Conservation (phyloP, 2,329 filamentous ascomycete species). For the Tolypocladium sp. region DNA sequence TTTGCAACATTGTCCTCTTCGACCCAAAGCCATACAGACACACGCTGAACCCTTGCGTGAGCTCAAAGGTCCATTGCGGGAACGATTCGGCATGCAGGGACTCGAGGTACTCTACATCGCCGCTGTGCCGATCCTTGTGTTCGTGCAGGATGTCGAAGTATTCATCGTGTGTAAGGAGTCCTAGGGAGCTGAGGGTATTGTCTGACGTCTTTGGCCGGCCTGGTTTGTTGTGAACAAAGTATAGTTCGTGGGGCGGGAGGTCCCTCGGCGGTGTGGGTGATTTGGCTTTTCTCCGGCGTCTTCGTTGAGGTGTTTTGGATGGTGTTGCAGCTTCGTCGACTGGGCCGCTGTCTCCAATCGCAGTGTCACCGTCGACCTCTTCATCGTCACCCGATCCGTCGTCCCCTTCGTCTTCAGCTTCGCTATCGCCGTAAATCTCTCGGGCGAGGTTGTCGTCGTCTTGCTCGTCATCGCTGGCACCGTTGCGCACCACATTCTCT, state of each 20-base stretch:
- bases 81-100: conserved; percentile 74
- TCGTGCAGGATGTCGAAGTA: conserved; percentile 63
- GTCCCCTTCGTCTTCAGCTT: conserved; percentile 56
- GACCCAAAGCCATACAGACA: conserved; percentile 92
- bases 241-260: conserved; percentile 80
- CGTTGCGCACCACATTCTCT: conserved; percentile 56
- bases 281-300: conserved; percentile 26
- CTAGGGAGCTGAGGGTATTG: conserved; percentile 67
- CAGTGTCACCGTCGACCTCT: conserved; percentile 29
- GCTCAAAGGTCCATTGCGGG: conserved; percentile 86
- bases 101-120: conserved; percentile 63
- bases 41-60: conserved; percentile 76
- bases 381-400: conserved; percentile 38
- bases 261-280: conserved; percentile 75
- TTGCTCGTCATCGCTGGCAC: conserved; percentile 61
- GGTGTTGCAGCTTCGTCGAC: conserved; percentile 28
- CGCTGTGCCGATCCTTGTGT: conserved; percentile 58
- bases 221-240: conserved; percentile 85
- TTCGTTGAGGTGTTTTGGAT: conserved; percentile 28
- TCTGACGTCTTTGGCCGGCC: conserved; percentile 77
- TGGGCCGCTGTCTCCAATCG: conserved; percentile 8
- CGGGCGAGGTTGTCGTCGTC: conserved; percentile 8
- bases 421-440: conserved; percentile 43
- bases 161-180: conserved; percentile 81
- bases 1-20: conserved; percentile 65